Evolutionary conservation across 2,329 filamentous ascomycete genomes (phyloP).

Genomic region (Karstenula rhodostoma): DNA sequence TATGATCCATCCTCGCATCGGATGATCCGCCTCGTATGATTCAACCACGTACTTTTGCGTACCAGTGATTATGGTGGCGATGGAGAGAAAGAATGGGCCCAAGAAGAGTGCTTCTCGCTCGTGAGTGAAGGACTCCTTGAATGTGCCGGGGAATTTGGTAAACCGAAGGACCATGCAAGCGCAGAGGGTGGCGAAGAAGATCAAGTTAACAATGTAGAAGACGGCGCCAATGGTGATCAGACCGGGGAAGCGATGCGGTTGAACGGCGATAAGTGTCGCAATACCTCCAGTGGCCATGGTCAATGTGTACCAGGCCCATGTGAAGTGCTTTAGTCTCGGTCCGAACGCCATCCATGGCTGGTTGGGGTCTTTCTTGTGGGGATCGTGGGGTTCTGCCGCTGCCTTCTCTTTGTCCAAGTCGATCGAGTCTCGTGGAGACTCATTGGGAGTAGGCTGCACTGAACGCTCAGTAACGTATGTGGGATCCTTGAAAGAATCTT

Average conservation of each 20-base stretch:
- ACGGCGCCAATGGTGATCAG: slow-evolving; percentile 61
- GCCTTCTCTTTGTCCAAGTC: slow-evolving; percentile 44
- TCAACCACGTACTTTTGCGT: slow-evolving; percentile 50
- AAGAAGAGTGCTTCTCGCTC: slow-evolving; percentile 62
- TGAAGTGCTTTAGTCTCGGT: slow-evolving; percentile 51
- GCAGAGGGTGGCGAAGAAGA: slow-evolving; percentile 52
- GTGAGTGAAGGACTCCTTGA: slow-evolving; percentile 57
- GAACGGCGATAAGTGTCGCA: slow-evolving; percentile 52
- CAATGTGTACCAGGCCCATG: slow-evolving; percentile 58
- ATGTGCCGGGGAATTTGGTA: slow-evolving; percentile 52
- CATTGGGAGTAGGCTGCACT: slow-evolving; percentile 24
- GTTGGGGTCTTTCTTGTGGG: slow-evolving; percentile 43
- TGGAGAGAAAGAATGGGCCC: slow-evolving; percentile 52
- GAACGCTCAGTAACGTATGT: slow-evolving; percentile 24
- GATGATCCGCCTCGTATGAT: slow-evolving; percentile 45
- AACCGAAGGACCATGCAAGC: slow-evolving; percentile 54
- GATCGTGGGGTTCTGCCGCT: slow-evolving; percentile 28
- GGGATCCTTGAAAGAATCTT: slow-evolving; percentile 14
- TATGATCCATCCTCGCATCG: slow-evolving; percentile 52
- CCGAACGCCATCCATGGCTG: slow-evolving; percentile 41
- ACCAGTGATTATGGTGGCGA: slow-evolving; percentile 53
- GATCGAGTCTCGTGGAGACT: slow-evolving; percentile 25
- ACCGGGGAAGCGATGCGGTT: slow-evolving; percentile 57
- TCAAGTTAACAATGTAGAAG: slow-evolving; percentile 61
- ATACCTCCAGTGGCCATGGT: slow-evolving; percentile 60